Percentiles rank a stretch among this genome's conserved stretches.
Evolutionary conservation across 768 basidiomycete genomes (phyloP).

Genomic region (Macrolepiota fuliginosa): DNA sequence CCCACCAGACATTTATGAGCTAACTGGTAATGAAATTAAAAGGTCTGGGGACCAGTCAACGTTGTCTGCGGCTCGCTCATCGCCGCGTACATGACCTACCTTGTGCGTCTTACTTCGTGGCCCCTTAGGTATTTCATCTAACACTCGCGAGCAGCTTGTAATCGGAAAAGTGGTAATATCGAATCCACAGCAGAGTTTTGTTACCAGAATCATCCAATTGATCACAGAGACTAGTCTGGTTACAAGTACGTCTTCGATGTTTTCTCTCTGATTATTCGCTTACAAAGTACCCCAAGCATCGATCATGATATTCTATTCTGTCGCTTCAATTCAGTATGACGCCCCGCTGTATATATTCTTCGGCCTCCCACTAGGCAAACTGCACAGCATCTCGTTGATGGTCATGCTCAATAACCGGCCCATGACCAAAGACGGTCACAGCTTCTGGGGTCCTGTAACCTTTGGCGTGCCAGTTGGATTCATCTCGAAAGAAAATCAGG

Average conservation of each 20-base stretch:
- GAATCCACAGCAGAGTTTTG: background rate
- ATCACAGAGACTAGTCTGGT: background rate
- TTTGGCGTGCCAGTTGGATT: background rate
- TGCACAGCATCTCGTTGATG: conserved; percentile 7
- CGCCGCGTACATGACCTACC: background rate
- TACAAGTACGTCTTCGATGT: background rate
- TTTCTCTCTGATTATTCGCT: background rate
- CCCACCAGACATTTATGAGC: too few relatives aligned
- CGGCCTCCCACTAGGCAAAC: background rate
- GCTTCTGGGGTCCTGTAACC: background rate
- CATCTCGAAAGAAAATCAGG: background rate
- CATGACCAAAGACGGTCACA: background rate
- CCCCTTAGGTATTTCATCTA: background rate
- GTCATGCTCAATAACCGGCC: conserved; percentile 4
- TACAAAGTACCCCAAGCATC: background rate
- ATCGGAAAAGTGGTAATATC: background rate
- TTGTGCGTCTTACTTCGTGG: background rate
- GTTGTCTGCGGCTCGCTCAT: background rate
- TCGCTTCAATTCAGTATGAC: background rate
- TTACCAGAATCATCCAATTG: background rate
- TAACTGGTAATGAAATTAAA: background rate
- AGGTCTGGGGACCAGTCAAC: conserved; percentile 1
- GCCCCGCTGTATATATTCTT: background rate
- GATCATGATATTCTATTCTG: background rate
- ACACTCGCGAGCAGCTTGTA: background rate